Percentiles rank a stretch among this genome's conserved stretches.
These are phyloP conservation scores for Leccinum fuscescens DNA, from an alignment of 1,284 basidiomycete species.

Conservation along the genomic window DNA sequence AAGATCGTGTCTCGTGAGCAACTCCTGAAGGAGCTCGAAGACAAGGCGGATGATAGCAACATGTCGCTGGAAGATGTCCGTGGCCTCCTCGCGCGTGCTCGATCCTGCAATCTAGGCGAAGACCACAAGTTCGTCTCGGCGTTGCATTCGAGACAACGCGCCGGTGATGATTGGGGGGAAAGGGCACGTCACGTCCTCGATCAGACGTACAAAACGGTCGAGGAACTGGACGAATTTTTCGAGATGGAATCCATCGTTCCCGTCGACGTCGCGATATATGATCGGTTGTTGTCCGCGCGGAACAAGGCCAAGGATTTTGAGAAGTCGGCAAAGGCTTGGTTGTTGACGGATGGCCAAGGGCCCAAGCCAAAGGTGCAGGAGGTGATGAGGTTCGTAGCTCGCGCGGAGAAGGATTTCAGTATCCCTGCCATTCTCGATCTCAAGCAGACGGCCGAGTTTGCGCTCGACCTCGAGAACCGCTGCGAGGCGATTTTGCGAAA, in stretches of 20 bases:
- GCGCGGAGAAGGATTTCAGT: conserved; percentile 71
- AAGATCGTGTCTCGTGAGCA: conserved; percentile 74
- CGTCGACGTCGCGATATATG: conserved; percentile 58
- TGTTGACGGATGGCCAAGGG: conserved; percentile 50
- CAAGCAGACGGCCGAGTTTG: conserved; percentile 66
- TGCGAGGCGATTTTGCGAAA: conserved; percentile 72
- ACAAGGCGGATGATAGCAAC: conserved; percentile 58
- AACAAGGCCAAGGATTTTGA: conserved; percentile 72
- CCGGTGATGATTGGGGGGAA: conserved; percentile 71
- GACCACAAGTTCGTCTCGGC: conserved; percentile 61
- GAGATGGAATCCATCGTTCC: conserved; percentile 59
- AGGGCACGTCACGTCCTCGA: conserved; percentile 60
- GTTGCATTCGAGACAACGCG: conserved; percentile 55
- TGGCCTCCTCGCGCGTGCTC: conserved; percentile 62
- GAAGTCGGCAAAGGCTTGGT: conserved; percentile 70
- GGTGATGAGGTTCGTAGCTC: conserved; percentile 61
- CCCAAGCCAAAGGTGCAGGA: conserved; percentile 63
- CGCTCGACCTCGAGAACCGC: conserved; percentile 66
- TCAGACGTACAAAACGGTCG: conserved; percentile 66
- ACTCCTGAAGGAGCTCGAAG: conserved; percentile 66
- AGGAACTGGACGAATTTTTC: conserved; percentile 67
- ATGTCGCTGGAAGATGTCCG: conserved; percentile 67
- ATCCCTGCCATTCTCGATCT: conserved; percentile 66
- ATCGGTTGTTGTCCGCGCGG: conserved; percentile 56
- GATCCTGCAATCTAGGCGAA: conserved; percentile 59